A percentile compares a stretch with the other conserved stretches of the same genome.
Evolutionary conservation across 176 grass and related monocot genomes (phyloP).

Genomic region (Guadua angustifolia): DNA sequence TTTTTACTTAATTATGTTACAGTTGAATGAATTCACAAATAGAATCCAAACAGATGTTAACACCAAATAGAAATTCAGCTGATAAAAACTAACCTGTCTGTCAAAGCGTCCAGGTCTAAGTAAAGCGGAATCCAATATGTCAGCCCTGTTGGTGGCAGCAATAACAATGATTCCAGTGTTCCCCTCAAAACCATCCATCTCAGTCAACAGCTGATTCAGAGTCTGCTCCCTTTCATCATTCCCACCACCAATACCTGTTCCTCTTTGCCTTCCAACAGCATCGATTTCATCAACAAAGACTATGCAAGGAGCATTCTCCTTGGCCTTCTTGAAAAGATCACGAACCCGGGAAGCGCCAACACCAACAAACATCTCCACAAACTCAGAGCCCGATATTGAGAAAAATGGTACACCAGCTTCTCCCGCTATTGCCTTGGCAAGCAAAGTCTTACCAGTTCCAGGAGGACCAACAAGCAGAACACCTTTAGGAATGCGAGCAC

Average conservation of each 20-base stretch:
- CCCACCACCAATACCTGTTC: slow-evolving; percentile 89
- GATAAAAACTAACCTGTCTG: slow-evolving; percentile 80
- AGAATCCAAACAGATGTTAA: slow-evolving; percentile 15
- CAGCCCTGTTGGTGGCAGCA: slow-evolving; percentile 94
- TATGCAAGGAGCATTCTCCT: slow-evolving; percentile 98
- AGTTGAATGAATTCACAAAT: neutral
- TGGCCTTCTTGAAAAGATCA: slow-evolving; percentile 98
- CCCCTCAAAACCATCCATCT: slow-evolving; percentile 97
- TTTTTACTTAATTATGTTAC: slow-evolving; percentile 3
- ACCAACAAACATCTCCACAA: slow-evolving; percentile 99
- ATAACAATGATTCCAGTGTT: slow-evolving; percentile 96
- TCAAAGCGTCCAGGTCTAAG: slow-evolving; percentile 97
- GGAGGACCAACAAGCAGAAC: slow-evolving; percentile 97
- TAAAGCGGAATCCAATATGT: slow-evolving; percentile 97
- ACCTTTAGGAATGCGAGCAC: slow-evolving; percentile 96
- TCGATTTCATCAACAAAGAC: slow-evolving; percentile 98
- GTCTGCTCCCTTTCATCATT: slow-evolving; percentile 97
- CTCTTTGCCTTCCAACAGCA: slow-evolving; percentile 89
- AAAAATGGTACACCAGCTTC: slow-evolving; percentile 98
- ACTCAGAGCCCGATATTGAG: slow-evolving; percentile 95
- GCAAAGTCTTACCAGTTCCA: slow-evolving; percentile 94
- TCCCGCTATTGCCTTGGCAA: slow-evolving; percentile 97
- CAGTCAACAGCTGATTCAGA: slow-evolving; percentile 82
- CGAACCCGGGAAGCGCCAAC: slow-evolving; percentile 94
- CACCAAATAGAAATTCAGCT: neutral